These are phyloP conservation scores for Lactarius pseudohatsudake DNA, from an alignment of 768 basidiomycete species.

Conservation along the genomic window DNA sequence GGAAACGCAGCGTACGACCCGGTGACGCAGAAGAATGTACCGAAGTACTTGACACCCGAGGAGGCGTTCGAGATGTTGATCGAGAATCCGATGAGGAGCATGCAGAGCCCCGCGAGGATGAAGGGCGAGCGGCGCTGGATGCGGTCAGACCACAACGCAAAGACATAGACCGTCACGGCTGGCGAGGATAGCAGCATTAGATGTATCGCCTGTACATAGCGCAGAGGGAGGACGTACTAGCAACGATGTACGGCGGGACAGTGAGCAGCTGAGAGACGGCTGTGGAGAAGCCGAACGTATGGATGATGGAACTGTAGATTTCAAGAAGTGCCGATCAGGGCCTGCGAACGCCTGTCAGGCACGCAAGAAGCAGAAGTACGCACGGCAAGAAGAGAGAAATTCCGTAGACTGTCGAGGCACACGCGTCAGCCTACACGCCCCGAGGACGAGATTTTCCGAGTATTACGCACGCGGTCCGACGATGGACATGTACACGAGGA, in stretches of 20 bases:
- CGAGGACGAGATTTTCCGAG: background rate
- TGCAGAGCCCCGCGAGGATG: constrained; percentile 49
- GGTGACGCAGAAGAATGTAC: constrained; percentile 64
- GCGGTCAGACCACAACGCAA: constrained; percentile 61
- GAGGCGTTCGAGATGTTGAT: constrained; percentile 60
- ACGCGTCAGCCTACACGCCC: background rate
- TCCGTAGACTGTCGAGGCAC: constrained; percentile 51
- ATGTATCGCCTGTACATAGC: background rate
- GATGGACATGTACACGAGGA: constrained; percentile 59
- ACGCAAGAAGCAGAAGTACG: constrained; percentile 32
- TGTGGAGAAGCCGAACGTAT: constrained; percentile 53
- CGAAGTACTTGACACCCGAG: constrained; percentile 65
- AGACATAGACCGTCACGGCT: constrained; percentile 55
- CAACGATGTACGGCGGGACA: constrained; percentile 63
- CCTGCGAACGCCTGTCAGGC: background rate
- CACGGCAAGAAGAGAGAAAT: constrained; percentile 72
- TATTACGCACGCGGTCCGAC: constrained; percentile 54
- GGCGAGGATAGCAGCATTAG: background rate
- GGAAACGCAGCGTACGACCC: constrained; percentile 65
- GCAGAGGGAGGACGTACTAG: constrained; percentile 44
- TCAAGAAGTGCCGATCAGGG: background rate
- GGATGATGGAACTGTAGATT: constrained; percentile 11
- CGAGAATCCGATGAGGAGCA: constrained; percentile 57
- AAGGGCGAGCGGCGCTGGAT: constrained; percentile 55
- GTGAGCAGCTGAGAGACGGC: constrained; percentile 59